Evolutionary conservation across 192 early-diverging fungal genomes (phyloP).

Genomic region (Podila verticillata): DNA sequence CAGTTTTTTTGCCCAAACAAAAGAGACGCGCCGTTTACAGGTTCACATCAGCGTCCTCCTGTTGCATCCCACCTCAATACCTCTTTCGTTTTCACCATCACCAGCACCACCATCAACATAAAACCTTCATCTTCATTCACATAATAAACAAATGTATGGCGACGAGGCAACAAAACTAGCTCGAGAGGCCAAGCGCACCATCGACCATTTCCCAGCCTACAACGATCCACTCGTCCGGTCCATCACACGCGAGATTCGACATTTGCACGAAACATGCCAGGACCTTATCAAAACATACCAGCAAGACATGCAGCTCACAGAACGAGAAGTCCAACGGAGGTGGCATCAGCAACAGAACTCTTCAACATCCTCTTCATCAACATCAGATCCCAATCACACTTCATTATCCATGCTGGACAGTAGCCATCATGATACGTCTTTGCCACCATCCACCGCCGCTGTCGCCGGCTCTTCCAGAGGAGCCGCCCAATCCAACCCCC

Average conservation of each 20-base stretch:
- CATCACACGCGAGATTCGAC: slow-evolving; percentile 82
- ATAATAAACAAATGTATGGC: slow-evolving; percentile 66
- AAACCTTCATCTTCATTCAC: background rate
- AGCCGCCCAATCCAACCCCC: background rate
- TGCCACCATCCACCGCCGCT: background rate
- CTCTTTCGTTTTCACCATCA: background rate
- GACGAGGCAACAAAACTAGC: slow-evolving; percentile 84
- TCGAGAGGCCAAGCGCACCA: slow-evolving; percentile 81
- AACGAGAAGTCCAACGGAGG: slow-evolving; percentile 14
- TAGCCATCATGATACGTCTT: background rate
- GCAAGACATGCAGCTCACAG: slow-evolving; percentile 18
- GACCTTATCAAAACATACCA: slow-evolving; percentile 50
- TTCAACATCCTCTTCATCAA: slow-evolving; percentile 2
- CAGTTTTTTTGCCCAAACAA: background rate
- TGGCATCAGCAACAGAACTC: slow-evolving; percentile 19
- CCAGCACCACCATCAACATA: background rate
- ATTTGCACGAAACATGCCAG: slow-evolving; percentile 63
- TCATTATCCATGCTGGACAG: slow-evolving; percentile 21
- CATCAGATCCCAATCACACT: slow-evolving; percentile 26
- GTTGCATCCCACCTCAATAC: background rate
- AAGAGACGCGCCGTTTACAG: no score
- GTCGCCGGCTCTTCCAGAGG: background rate
- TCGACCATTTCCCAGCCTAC: slow-evolving; percentile 79
- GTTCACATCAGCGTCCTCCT: no score
- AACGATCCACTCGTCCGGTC: slow-evolving; percentile 82